Evolutionary conservation across 257 asterid species (phyloP).

Genomic region (Lavandula angustifolia): DNA sequence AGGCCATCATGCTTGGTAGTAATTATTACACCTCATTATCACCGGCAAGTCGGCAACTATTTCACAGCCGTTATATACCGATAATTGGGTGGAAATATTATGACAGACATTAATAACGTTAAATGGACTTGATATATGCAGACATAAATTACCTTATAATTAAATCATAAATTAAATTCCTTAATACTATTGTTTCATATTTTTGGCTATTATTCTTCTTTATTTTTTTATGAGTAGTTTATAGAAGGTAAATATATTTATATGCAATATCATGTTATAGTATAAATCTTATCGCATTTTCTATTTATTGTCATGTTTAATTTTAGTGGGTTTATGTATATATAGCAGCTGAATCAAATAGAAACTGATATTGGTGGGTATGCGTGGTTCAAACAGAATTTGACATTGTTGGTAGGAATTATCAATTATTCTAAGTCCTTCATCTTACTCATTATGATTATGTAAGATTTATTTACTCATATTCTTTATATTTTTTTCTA

Average conservation of each 20-base stretch:
- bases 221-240: neutral
- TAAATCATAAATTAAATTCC: slow-evolving; percentile 6
- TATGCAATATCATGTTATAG: neutral
- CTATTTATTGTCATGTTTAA: no score
- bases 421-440: no score
- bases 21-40: slow-evolving; percentile 18
- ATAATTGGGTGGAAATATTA: slow-evolving; percentile 26
- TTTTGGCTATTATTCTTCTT: neutral
- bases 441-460: no score
- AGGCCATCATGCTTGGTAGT: neutral
- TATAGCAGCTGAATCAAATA: no score
- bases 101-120: slow-evolving; percentile 14
- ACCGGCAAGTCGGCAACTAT: neutral
- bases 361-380: no score
- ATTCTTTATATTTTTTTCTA: no score
- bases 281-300: no score
- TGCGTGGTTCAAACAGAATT: no score
- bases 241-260: neutral
- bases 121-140: slow-evolving; percentile 3
- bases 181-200: neutral
- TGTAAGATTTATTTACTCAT: no score
- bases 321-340: no score
- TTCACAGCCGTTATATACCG: slow-evolving; percentile 20
- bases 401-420: no score
- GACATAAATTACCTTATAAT: neutral